These are phyloP conservation scores for Sporisorium reilianum DNA, from an alignment of 1,284 basidiomycete species.

Conservation along the genomic window DNA sequence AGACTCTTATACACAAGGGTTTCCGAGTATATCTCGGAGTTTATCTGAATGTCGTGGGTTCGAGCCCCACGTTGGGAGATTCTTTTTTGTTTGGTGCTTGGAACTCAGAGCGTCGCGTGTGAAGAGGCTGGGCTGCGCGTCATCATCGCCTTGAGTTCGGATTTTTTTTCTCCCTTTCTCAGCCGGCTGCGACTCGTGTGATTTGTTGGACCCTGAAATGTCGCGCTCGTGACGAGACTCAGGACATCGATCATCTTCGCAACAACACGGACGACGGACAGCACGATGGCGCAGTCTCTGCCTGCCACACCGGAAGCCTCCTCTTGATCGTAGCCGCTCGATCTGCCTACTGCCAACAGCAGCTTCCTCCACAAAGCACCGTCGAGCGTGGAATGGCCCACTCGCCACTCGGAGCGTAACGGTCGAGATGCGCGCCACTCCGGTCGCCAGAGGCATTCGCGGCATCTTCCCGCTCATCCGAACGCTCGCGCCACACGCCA, in stretches of 20 bases:
- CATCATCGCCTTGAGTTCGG: background rate
- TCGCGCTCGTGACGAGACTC: background rate
- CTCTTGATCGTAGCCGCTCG: background rate
- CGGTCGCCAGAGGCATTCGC: slow-evolving; percentile 31
- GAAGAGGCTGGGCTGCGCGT: background rate
- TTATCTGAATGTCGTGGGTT: slow-evolving; percentile 68
- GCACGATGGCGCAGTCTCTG: background rate
- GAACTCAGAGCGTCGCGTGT: slow-evolving; percentile 6
- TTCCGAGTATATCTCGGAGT: slow-evolving; percentile 39
- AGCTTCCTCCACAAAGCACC: background rate
- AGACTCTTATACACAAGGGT: slow-evolving; percentile 66
- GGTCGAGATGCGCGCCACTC: slow-evolving; percentile 26
- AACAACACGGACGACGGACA: background rate
- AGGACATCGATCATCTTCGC: background rate
- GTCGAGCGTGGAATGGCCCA: background rate
- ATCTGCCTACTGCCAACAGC: background rate
- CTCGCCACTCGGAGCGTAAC: background rate
- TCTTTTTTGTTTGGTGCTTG: background rate
- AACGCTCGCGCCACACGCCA: slow-evolving; percentile 26
- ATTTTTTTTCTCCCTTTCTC: too few species aligned
- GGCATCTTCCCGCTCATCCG: slow-evolving; percentile 58
- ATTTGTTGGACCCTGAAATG: slow-evolving; percentile 7
- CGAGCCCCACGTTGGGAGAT: slow-evolving; percentile 68
- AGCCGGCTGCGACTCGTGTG: too few species aligned
- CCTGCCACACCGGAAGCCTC: background rate